A percentile compares a stretch with the other conserved stretches of the same genome.
Evolutionary conservation across 2,329 filamentous ascomycete genomes (phyloP).

Genomic region (Phyllosticta paracitricarpa): DNA sequence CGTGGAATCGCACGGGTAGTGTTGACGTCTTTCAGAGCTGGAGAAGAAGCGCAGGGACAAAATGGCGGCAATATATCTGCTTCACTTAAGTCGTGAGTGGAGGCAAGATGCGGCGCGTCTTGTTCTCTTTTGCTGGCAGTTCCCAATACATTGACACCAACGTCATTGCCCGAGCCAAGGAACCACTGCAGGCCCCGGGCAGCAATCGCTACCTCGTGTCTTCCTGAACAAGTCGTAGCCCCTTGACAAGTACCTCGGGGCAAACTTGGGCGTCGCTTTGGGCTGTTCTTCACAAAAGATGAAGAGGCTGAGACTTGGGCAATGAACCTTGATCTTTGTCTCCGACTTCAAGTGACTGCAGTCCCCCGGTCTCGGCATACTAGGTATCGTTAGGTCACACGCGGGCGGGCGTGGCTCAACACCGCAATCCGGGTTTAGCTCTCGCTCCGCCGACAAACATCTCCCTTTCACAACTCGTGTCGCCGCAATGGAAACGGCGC

Average conservation of each 20-base stretch:
- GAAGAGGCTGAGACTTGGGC: background rate
- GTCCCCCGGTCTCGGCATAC: background rate
- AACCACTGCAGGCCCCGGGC: background rate
- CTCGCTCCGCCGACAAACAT: background rate
- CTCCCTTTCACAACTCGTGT: background rate
- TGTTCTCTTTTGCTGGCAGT: background rate
- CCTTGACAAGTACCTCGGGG: background rate
- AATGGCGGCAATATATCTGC: background rate
- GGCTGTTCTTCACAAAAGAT: background rate
- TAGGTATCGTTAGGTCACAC: background rate
- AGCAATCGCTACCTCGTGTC: background rate
- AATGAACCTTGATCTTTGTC: background rate
- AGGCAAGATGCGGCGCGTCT: background rate
- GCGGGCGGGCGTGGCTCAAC: background rate
- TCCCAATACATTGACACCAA: background rate
- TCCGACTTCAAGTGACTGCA: background rate
- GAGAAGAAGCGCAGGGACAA: background rate
- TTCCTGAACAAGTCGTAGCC: background rate
- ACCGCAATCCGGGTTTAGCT: background rate
- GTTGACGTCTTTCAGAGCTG: no score
- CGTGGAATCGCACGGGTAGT: background rate
- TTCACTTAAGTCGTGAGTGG: background rate
- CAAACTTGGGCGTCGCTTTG: background rate
- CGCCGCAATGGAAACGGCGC: slow-evolving; percentile 55
- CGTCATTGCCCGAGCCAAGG: background rate